Conservation (phyloP, 345 rosid species). For the Diplotaxis tenuifolia region DNA sequence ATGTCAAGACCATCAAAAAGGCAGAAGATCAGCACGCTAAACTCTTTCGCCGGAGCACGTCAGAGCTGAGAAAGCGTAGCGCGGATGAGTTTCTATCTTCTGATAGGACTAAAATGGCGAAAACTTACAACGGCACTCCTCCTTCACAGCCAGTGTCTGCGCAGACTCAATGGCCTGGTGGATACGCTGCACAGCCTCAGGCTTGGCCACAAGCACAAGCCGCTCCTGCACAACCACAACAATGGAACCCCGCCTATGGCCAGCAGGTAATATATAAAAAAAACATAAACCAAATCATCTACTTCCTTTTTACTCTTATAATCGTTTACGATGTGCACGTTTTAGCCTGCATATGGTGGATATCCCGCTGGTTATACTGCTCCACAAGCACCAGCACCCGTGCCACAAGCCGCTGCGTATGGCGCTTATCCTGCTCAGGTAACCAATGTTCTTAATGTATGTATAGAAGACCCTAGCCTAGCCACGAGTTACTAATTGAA, state of each 20-base stretch:
- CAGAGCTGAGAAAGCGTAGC: slow-evolving; percentile 73
- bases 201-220: slow-evolving; percentile 77
- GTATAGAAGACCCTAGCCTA: not conserved
- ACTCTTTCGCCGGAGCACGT: slow-evolving; percentile 61
- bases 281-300: not conserved
- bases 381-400: slow-evolving; percentile 69
- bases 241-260: slow-evolving; percentile 73
- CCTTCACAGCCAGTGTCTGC: slow-evolving; percentile 61
- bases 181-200: slow-evolving; percentile 79
- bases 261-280: slow-evolving; percentile 51
- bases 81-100: slow-evolving; percentile 81
- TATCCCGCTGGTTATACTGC: slow-evolving; percentile 65
- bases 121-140: slow-evolving; percentile 52
- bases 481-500: not conserved
- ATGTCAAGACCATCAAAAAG: slow-evolving; percentile 55
- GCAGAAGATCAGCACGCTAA: slow-evolving; percentile 85
- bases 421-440: slow-evolving; percentile 92
- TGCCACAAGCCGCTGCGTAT: slow-evolving; percentile 65
- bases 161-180: slow-evolving; percentile 80
- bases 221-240: slow-evolving; percentile 67
- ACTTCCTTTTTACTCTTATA: slow-evolving; percentile 1
- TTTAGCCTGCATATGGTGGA: slow-evolving; percentile 69
- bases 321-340: not conserved
- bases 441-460: not conserved
- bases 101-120: slow-evolving; percentile 79